These are phyloP conservation scores for Solanum phureja DNA, from an alignment of 257 asterid genomes.

Conservation along the genomic window DNA sequence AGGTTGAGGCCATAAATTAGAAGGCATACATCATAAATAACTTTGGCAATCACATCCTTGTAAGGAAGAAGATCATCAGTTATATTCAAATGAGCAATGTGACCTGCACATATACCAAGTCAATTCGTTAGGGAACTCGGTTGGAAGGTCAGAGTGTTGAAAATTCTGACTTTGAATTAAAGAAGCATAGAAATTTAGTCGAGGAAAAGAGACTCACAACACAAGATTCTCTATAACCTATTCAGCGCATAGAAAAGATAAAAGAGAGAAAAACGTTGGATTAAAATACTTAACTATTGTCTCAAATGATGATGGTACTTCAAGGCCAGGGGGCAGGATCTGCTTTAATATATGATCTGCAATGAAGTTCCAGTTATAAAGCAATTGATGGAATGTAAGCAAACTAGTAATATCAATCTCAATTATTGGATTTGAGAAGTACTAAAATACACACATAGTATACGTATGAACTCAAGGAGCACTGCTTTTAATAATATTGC, in stretches of 20 bases:
- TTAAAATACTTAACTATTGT: constrained; percentile 82
- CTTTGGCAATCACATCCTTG: constrained; percentile 81
- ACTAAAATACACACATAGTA: background rate
- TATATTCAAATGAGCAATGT: constrained; percentile 85
- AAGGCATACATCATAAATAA: constrained; percentile 74
- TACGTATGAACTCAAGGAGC: background rate
- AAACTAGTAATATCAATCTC: background rate
- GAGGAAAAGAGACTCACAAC: background rate
- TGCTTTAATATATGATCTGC: constrained; percentile 83
- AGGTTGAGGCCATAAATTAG: background rate
- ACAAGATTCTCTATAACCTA: background rate
- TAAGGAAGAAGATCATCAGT: constrained; percentile 71
- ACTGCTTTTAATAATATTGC: background rate
- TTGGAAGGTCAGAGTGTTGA: background rate
- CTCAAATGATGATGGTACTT: constrained; percentile 93
- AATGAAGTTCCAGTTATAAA: constrained; percentile 13
- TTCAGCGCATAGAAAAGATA: background rate
- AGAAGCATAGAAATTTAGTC: background rate
- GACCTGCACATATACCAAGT: constrained; percentile 54
- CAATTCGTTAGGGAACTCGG: constrained; percentile 3
- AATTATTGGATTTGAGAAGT: background rate
- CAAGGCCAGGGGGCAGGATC: constrained; percentile 77
- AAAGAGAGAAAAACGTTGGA: background rate
- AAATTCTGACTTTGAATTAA: background rate
- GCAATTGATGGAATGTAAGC: background rate